These are phyloP conservation scores for Ensete ventricosum DNA, from an alignment of 176 grass and related monocot genomes.

Conservation along the genomic window DNA sequence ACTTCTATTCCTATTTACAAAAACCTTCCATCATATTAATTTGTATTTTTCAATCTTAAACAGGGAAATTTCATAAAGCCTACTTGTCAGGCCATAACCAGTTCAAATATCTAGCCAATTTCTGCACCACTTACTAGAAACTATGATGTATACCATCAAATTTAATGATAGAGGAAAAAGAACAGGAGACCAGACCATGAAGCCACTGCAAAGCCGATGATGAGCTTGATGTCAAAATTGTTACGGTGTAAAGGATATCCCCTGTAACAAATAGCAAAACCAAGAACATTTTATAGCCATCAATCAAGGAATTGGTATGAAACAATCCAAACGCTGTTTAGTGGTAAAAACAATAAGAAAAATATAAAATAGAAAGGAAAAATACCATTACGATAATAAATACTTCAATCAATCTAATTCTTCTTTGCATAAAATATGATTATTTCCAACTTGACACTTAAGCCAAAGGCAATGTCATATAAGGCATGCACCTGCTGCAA, in stretches of 20 bases:
- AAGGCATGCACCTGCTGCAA: too few species aligned
- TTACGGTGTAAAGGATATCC: constrained; percentile 53
- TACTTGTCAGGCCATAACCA: too few species aligned
- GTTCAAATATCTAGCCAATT: too few species aligned
- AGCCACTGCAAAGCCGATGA: constrained; percentile 63
- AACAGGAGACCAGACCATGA: constrained; percentile 51
- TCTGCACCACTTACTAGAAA: too few species aligned
- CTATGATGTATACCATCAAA: not conserved
- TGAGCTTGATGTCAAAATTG: constrained; percentile 60
- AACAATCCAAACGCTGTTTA: not conserved
- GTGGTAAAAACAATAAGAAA: constrained; percentile 15
- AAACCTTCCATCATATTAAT: too few species aligned
- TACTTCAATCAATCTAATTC: not conserved
- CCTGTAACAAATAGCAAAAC: constrained; percentile 33
- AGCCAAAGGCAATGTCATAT: not conserved
- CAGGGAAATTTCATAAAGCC: too few species aligned
- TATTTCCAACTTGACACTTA: not conserved
- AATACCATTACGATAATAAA: not conserved
- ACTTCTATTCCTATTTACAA: not conserved
- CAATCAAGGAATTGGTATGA: constrained; percentile 4
- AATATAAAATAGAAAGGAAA: not conserved
- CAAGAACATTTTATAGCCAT: not conserved
- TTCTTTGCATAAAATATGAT: not conserved
- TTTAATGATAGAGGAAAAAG: not conserved
- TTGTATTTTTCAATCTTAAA: not conserved